phyloP scores from a whole-genome alignment of 1,284 basidiomycete genomes.

The Phellopilus nigrolimitatus region DNA sequence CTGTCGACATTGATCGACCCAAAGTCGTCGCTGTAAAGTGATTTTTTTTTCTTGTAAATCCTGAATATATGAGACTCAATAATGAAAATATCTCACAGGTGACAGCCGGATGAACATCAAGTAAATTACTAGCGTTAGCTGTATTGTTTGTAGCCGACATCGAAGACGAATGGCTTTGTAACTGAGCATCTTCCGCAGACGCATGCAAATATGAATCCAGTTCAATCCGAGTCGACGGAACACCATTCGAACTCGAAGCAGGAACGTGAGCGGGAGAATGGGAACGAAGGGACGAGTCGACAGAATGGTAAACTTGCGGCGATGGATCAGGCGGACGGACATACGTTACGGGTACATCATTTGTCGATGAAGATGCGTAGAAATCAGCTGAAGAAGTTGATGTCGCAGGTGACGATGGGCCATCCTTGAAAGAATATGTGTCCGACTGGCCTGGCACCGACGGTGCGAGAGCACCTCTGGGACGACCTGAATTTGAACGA shows the following conservation, averaged over 20 bases:
- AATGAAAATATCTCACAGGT: neutral
- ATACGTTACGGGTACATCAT: constrained; percentile 1
- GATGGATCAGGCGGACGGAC: constrained; percentile 2
- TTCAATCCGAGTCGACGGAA: neutral
- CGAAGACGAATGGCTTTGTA: constrained; percentile 11
- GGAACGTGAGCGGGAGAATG: constrained; percentile 4
- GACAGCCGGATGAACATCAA: neutral
- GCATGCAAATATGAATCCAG: constrained; percentile 1
- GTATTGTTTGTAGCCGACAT: constrained; percentile 9
- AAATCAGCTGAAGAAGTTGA: constrained; percentile 15
- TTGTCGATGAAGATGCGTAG: constrained; percentile 8
- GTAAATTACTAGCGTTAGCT: neutral
- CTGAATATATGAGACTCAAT: neutral
- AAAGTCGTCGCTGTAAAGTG: constrained; percentile 24
- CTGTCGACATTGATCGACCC: constrained; percentile 30
- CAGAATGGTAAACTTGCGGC: constrained; percentile 2
- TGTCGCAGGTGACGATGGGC: constrained; percentile 6
- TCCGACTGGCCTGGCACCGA: constrained; percentile 18
- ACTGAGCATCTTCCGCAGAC: constrained; percentile 9
- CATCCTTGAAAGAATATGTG: neutral
- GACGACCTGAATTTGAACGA: constrained; percentile 17
- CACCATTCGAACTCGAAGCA: constrained; percentile 5
- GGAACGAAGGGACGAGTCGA: constrained; percentile 1
- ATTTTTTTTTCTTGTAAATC: neutral
- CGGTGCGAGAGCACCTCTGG: constrained; percentile 20